Evolutionary conservation across 495 filamentous ascomycete genomes (phyloP).

Genomic region (Tuber calosporum): DNA sequence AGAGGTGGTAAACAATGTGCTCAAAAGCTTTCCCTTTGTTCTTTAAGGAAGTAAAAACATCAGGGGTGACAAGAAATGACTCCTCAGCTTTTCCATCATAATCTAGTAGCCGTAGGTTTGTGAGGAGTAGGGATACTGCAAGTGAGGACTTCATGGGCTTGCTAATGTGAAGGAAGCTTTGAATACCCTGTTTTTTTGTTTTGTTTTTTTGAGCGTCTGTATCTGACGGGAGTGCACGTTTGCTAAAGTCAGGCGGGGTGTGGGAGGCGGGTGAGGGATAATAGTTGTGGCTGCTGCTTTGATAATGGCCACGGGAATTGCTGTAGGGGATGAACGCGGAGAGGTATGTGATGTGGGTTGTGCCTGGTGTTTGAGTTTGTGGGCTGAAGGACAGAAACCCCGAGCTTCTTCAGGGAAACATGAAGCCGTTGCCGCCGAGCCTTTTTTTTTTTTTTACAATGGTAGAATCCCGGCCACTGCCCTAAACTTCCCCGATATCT

Average conservation of each 20-base stretch:
- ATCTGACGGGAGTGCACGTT: background rate
- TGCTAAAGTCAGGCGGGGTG: background rate
- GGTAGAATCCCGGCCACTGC: background rate
- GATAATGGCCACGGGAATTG: background rate
- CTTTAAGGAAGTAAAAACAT: constrained; percentile 39
- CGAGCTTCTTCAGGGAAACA: background rate
- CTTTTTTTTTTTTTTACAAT: background rate
- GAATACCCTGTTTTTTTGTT: background rate
- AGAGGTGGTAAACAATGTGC: constrained; percentile 39
- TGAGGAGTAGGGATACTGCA: constrained; percentile 39
- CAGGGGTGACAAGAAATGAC: constrained; percentile 34
- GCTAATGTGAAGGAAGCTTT: background rate
- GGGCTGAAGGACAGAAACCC: background rate
- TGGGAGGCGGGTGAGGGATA: background rate
- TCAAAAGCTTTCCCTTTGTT: constrained; percentile 42
- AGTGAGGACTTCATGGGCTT: constrained; percentile 36
- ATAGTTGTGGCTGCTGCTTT: background rate
- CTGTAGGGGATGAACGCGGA: background rate
- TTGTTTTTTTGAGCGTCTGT: background rate
- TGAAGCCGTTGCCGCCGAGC: background rate
- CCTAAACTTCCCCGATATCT: background rate
- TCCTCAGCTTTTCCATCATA: constrained; percentile 32
- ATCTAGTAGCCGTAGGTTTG: constrained; percentile 37
- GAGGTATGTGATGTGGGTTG: background rate
- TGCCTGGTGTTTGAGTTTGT: background rate